Evolutionary conservation across 108 stramenopile species (phyloP).

Genomic region (Cyclotella baltica): DNA sequence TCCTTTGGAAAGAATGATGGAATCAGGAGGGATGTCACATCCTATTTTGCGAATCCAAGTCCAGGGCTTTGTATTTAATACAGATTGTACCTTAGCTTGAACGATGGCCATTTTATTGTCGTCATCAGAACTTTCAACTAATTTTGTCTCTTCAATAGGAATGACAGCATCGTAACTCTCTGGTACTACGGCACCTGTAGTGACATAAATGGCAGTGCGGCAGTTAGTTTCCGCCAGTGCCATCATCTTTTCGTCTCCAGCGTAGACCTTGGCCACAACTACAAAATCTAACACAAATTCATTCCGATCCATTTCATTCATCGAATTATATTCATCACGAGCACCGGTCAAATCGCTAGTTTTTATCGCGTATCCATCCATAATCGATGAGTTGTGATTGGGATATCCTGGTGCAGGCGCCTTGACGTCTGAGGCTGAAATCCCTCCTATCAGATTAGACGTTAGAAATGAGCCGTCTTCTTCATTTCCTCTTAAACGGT

Average conservation of each 20-base stretch:
- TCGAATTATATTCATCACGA: slow-evolving; percentile 28
- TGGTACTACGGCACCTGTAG: slow-evolving; percentile 85
- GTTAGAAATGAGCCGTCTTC: slow-evolving; percentile 4
- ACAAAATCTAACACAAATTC: slow-evolving; percentile 39
- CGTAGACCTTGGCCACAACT: slow-evolving; percentile 70
- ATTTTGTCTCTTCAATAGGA: slow-evolving; percentile 74
- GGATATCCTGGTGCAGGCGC: slow-evolving; percentile 79
- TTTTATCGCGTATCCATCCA: slow-evolving; percentile 87
- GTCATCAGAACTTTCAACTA: background rate
- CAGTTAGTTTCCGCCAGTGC: background rate
- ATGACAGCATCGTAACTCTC: slow-evolving; percentile 78
- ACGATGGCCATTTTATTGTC: slow-evolving; percentile 25
- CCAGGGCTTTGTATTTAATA: slow-evolving; percentile 40
- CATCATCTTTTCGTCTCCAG: slow-evolving; percentile 53
- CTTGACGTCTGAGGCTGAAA: slow-evolving; percentile 60
- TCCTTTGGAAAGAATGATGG: slow-evolving; percentile 61
- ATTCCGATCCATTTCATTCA: slow-evolving; percentile 10
- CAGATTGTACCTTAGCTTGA: slow-evolving; percentile 36
- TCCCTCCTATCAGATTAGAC: slow-evolving; percentile 46
- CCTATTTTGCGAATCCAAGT: slow-evolving; percentile 84
- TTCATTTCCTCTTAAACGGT: background rate
- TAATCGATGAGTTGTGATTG: slow-evolving; percentile 79
- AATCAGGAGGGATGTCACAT: slow-evolving; percentile 71
- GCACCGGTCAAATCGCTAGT: slow-evolving; percentile 30
- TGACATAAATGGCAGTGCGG: slow-evolving; percentile 72